Conservation (phyloP, 331 rosid genomes). For the Phaseolus coccineus region DNA sequence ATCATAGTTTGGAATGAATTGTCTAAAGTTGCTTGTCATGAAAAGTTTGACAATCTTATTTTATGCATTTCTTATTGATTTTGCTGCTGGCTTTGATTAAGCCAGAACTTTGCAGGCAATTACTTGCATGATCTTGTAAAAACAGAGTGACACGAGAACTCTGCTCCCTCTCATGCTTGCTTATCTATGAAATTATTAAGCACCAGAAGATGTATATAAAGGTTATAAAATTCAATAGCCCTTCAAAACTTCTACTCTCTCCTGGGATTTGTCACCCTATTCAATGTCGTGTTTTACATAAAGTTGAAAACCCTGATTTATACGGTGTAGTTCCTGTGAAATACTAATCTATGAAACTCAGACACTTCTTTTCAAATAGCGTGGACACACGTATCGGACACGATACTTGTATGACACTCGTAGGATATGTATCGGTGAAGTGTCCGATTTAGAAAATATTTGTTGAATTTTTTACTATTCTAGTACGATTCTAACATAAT, state of each 20-base stretch:
- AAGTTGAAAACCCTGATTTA: constrained; percentile 14
- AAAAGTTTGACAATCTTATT: constrained; percentile 20
- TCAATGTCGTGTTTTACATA: not conserved
- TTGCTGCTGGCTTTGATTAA: constrained; percentile 36
- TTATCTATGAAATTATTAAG: constrained; percentile 49
- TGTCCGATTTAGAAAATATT: too few relatives aligned
- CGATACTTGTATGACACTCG: too few relatives aligned
- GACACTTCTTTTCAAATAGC: too few relatives aligned
- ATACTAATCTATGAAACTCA: too few relatives aligned
- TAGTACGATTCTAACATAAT: too few relatives aligned
- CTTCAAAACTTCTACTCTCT: constrained; percentile 27
- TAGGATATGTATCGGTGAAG: too few relatives aligned
- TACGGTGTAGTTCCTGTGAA: not conserved
- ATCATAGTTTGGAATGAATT: constrained; percentile 27
- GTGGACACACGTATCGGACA: too few relatives aligned
- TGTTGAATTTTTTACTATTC: too few relatives aligned
- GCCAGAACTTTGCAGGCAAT: constrained; percentile 57
- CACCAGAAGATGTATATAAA: constrained; percentile 60
- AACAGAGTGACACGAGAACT: constrained; percentile 47
- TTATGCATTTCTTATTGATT: constrained; percentile 9
- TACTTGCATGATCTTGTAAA: constrained; percentile 46
- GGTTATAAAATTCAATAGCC: constrained; percentile 47
- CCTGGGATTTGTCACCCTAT: constrained; percentile 13
- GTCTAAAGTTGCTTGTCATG: constrained; percentile 7
- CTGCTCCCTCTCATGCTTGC: constrained; percentile 38